A percentile compares a stretch with the other conserved stretches of the same genome.
Evolutionary conservation across 129 eudicot genomes (phyloP).

Genomic region (Flaveria sonorensis): DNA sequence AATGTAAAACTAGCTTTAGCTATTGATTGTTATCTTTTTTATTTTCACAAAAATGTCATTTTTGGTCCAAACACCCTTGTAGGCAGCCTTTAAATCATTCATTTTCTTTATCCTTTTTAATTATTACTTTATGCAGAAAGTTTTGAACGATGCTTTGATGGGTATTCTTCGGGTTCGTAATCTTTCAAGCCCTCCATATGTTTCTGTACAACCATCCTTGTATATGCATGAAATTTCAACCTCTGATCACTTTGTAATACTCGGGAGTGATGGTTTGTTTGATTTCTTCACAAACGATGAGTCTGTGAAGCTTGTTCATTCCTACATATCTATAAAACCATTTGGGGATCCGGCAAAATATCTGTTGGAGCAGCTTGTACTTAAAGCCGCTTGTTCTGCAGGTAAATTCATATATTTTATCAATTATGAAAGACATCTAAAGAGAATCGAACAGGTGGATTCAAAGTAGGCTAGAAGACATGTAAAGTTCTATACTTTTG

Average conservation of each 20-base stretch:
- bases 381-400: constrained; percentile 92
- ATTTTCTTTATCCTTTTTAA: background rate
- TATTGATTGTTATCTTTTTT: too few species aligned
- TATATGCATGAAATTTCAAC: constrained; percentile 65
- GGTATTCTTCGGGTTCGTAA: constrained; percentile 94
- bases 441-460: constrained; percentile 6
- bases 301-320: constrained; percentile 68
- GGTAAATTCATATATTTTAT: constrained; percentile 45
- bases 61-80: background rate
- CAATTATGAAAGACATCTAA: background rate
- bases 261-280: constrained; percentile 93
- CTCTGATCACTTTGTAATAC: constrained; percentile 81
- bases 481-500: constrained; percentile 26
- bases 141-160: constrained; percentile 93
- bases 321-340: constrained; percentile 61
- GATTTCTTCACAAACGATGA: constrained; percentile 95
- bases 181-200: constrained; percentile 89
- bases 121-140: constrained; percentile 54
- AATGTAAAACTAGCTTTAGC: background rate
- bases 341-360: constrained; percentile 90
- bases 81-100: background rate
- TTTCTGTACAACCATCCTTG: constrained; percentile 67
- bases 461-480: constrained; percentile 3
- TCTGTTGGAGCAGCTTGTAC: constrained; percentile 79
- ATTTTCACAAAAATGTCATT: background rate